phyloP scores from a whole-genome alignment of 768 basidiomycete species.

The Termitomyces sp. region DNA sequence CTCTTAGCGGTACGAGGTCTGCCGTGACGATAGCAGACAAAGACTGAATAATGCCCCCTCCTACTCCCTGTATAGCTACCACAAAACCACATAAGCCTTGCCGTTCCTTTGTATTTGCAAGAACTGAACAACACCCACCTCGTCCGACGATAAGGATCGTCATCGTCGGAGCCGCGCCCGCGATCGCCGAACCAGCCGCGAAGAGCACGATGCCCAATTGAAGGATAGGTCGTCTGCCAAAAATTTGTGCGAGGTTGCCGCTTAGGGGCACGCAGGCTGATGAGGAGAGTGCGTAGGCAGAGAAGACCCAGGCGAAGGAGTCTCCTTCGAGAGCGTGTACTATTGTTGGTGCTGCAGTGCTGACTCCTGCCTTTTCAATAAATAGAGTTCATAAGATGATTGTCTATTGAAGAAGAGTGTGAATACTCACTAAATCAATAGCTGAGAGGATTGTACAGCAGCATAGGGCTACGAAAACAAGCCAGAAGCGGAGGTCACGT shows the following conservation, averaged over 20 bases:
- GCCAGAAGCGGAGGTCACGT: conserved; percentile 9
- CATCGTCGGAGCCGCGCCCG: too few relatives aligned
- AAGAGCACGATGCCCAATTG: conserved; percentile 6
- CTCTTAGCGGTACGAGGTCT: conserved; percentile 42
- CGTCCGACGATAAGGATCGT: conserved; percentile 34
- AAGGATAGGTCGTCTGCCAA: conserved; percentile 5
- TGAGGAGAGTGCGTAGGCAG: conserved; percentile 22
- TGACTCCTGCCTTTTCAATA: conserved; percentile 15
- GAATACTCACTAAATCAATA: conserved; percentile 7
- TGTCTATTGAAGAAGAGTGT: neutral
- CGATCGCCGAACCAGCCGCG: conserved; percentile 4
- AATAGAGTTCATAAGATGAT: neutral
- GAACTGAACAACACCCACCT: conserved; percentile 5
- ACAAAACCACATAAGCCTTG: neutral
- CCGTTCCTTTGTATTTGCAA: neutral
- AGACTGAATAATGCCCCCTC: conserved; percentile 31
- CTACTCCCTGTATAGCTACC: conserved; percentile 36
- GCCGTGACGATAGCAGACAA: conserved; percentile 34
- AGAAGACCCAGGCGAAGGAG: conserved; percentile 22
- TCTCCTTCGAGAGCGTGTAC: conserved; percentile 22
- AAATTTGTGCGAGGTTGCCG: conserved; percentile 27
- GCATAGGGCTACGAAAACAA: conserved; percentile 7
- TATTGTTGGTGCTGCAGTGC: conserved; percentile 28
- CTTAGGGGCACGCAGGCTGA: conserved; percentile 28
- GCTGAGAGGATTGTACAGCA: conserved; percentile 5